phyloP scores from a whole-genome alignment of 2,329 filamentous ascomycete genomes.

The Cladosporium velox region DNA sequence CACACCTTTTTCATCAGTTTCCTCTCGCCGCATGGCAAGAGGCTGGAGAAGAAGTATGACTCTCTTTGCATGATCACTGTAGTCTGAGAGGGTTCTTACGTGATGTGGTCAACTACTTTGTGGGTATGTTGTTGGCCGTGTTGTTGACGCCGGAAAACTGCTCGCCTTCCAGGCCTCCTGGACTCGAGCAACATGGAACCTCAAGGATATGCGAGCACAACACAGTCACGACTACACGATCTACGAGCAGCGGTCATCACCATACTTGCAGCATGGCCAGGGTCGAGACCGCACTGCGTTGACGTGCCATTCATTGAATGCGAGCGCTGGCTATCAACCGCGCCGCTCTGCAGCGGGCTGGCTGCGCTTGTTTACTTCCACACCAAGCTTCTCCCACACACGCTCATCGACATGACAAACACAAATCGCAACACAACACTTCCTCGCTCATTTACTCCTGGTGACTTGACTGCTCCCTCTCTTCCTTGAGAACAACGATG shows the following conservation, averaged over 20 bases:
- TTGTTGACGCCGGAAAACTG: background rate
- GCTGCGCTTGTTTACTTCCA: background rate
- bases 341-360: background rate
- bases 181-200: background rate
- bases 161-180: background rate
- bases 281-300: background rate
- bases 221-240: background rate
- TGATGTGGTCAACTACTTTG: background rate
- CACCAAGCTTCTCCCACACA: background rate
- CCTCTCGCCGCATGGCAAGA: background rate
- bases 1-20: slow-evolving; percentile 4
- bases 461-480: background rate
- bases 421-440: background rate
- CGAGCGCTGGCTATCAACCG: background rate
- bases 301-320: background rate
- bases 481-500: background rate
- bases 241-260: background rate
- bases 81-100: background rate
- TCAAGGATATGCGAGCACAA: background rate
- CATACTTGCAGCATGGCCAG: background rate
- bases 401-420: background rate
- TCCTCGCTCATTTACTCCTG: background rate
- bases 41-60: background rate
- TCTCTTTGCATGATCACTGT: background rate
- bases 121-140: background rate